phyloP scores from a whole-genome alignment of 495 filamentous ascomycete species.

The Chaetomium tenue region DNA sequence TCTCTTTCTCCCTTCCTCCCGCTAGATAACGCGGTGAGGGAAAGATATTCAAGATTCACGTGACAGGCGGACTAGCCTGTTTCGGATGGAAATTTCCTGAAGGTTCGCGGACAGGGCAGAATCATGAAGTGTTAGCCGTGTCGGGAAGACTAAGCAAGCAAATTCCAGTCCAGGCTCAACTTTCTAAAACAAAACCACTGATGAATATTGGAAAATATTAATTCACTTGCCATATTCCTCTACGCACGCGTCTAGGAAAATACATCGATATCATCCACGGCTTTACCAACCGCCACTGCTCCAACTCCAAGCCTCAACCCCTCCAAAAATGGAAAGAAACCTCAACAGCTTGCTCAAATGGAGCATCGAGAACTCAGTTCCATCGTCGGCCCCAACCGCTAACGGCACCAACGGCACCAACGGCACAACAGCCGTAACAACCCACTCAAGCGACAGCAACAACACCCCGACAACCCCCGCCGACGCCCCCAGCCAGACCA shows the following conservation, averaged over 20 bases:
- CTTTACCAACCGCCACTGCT: background rate
- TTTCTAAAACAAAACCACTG: background rate
- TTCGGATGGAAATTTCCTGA: slow-evolving; percentile 39
- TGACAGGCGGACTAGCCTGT: slow-evolving; percentile 19
- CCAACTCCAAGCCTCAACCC: background rate
- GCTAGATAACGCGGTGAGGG: background rate
- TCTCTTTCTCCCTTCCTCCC: background rate
- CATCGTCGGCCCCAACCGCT: slow-evolving; percentile 45
- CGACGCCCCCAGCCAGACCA: slow-evolving; percentile 40
- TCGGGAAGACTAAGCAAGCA: slow-evolving; percentile 10
- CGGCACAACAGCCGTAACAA: slow-evolving; percentile 40
- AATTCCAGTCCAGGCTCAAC: background rate
- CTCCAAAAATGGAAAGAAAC: slow-evolving; percentile 43
- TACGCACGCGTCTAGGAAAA: background rate
- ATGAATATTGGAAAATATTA: background rate
- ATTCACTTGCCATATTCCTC: background rate
- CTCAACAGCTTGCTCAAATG: slow-evolving; percentile 82
- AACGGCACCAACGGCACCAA: slow-evolving; percentile 22
- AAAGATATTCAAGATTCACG: background rate
- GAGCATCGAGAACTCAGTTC: slow-evolving; percentile 73
- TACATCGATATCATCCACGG: too few species aligned
- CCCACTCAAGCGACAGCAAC: slow-evolving; percentile 26
- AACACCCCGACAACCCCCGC: slow-evolving; percentile 38
- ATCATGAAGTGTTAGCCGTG: slow-evolving; percentile 11
- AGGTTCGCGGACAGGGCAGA: slow-evolving; percentile 25